Base-by-base conservation (phyloP, 331 rosid genomes). In the Quercus lobata region DNA sequence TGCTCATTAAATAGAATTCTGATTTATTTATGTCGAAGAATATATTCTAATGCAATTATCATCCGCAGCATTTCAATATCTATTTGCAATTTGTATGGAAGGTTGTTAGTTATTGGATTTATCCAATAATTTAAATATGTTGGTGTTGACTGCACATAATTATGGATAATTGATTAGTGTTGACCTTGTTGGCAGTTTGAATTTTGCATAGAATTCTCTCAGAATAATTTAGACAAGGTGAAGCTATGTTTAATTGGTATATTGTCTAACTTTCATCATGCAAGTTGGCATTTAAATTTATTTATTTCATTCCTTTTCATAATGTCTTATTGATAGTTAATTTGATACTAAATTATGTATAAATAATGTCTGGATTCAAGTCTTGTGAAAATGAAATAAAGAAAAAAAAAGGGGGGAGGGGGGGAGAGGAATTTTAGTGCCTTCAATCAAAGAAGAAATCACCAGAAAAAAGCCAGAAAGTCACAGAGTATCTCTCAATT, bases 321-420 rank as follows among this genome's bases (percentile, higher is more conserved):
- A 41, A 41, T 22, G 24, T 58, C 32, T 14, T 41, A 8, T 58
- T 22, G 29, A 58, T 22, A 22, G 65, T 7, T 9, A 9, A 49
- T 49, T 11, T 49, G 17, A 1, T 3, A 10, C 4, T 49, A 49
- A 11, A 49, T 49, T 49, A 11, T 49, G 54, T 49, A 49, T 49
- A 49, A 49, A 49, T 15, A 14, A 49, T 15, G 2, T 49, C 5
- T 11, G 55, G 55, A 14, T 49, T 49, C 55, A 12, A 49, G 55
- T 49, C 55, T 49, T 49, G 55, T 49, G 55, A 49, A 49, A 49
- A 41, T 41, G 49, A 49, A 49, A 49, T 3, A 3, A 49, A 49
- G 0, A 12, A 49, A 14, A 49, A 12, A 46, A 11, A 0, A 2
- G 0, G 0, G 11, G 3, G 49, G 12, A 3, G 46, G 49, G 1